phyloP scores from a whole-genome alignment of 805 yeast genomes.

The Sungouiella blattae region DNA sequence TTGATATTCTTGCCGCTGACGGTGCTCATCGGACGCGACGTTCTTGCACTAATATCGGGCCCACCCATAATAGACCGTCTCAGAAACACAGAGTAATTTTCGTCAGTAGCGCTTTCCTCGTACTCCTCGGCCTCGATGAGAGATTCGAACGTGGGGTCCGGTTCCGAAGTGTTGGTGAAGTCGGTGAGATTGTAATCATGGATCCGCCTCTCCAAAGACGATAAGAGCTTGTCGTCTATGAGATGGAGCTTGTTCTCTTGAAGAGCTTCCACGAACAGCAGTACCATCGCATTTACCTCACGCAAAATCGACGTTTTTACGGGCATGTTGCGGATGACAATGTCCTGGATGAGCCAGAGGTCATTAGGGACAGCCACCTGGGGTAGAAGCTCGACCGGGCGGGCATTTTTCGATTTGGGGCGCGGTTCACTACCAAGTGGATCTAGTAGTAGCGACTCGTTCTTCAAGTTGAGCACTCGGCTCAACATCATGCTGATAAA shows the following conservation, averaged over 20 bases:
- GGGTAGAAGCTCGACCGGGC: constrained; percentile 27
- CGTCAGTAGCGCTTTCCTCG: constrained; percentile 1
- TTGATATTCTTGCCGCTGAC: too few species aligned
- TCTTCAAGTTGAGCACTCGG: constrained; percentile 21
- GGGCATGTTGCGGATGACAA: constrained; percentile 27
- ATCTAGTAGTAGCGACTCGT: constrained; percentile 14
- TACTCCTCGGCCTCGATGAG: constrained; percentile 6
- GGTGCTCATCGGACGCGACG: too few species aligned
- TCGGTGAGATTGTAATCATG: constrained; percentile 28
- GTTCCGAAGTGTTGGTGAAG: constrained; percentile 3
- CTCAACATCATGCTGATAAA: constrained; percentile 24
- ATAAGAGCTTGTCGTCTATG: constrained; percentile 25
- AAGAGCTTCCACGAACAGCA: constrained; percentile 4
- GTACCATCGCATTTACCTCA: constrained; percentile 31
- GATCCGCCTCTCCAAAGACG: constrained; percentile 30
- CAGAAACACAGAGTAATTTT: not conserved
- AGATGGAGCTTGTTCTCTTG: constrained; percentile 15
- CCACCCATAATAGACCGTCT: too few species aligned
- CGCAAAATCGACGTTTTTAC: constrained; percentile 29
- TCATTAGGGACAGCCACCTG: constrained; percentile 33
- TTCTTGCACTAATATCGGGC: too few species aligned
- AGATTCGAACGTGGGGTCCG: constrained; percentile 3
- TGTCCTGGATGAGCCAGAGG: constrained; percentile 33
- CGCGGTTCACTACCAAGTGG: constrained; percentile 1
- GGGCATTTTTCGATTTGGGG: not conserved